These are phyloP conservation scores for Talaromyces adpressus DNA, from an alignment of 495 filamentous ascomycete species.

Conservation along the genomic window DNA sequence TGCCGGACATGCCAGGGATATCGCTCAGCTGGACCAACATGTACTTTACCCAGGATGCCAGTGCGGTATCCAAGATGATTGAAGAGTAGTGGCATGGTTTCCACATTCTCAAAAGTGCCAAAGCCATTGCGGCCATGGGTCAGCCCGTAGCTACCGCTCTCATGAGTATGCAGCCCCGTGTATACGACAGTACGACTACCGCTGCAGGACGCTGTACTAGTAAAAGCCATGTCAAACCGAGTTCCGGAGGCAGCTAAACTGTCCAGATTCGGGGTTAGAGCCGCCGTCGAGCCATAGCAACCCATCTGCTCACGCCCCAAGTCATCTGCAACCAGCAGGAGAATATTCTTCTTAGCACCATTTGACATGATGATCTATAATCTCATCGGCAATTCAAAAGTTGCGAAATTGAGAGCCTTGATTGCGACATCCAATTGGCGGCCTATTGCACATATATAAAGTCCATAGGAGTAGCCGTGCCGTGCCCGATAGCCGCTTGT, in stretches of 20 bases:
- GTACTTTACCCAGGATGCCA: too few relatives aligned
- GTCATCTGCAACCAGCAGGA: conserved; percentile 36
- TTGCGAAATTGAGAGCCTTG: too few relatives aligned
- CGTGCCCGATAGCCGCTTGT: too few relatives aligned
- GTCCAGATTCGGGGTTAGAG: conserved; percentile 33
- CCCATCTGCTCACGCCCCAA: conserved; percentile 31
- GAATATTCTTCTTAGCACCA: not conserved
- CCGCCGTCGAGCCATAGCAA: conserved; percentile 28
- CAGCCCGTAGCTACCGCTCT: conserved; percentile 41
- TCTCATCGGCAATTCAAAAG: too few relatives aligned
- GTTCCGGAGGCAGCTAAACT: conserved; percentile 27
- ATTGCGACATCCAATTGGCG: too few relatives aligned
- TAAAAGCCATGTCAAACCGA: conserved; percentile 31
- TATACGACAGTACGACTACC: conserved; percentile 37
- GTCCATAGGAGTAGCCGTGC: too few relatives aligned
- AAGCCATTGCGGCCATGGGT: conserved; percentile 24
- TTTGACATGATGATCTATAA: too few relatives aligned
- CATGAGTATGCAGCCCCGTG: conserved; percentile 39
- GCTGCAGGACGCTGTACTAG: conserved; percentile 40
- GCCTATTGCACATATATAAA: too few relatives aligned
- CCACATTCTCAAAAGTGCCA: conserved; percentile 32
- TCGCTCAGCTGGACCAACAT: too few relatives aligned
- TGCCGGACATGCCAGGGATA: too few relatives aligned
- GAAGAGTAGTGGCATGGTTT: conserved; percentile 21
- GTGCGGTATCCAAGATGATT: too few relatives aligned